Conservation (phyloP, 1,284 basidiomycete genomes). For the Xerocomus nothofagi region DNA sequence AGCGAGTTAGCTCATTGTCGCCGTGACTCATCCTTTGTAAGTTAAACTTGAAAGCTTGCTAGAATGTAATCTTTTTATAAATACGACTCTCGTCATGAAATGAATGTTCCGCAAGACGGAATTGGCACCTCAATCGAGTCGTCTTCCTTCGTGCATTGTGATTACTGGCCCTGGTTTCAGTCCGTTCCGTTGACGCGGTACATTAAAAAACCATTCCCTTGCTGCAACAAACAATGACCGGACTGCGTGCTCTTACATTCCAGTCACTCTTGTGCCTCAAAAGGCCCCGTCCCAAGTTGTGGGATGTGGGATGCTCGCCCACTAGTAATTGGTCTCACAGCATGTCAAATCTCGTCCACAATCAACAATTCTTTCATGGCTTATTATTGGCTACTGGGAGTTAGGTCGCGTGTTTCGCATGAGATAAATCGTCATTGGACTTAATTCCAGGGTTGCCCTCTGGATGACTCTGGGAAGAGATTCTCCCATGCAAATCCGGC, state of each 20-base stretch:
- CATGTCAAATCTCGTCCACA: constrained; percentile 23
- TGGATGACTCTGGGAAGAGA: constrained; percentile 5
- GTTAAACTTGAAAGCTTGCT: not conserved
- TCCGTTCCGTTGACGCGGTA: constrained; percentile 1
- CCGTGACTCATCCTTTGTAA: constrained; percentile 24
- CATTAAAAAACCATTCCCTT: constrained; percentile 1
- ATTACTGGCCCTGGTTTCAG: constrained; percentile 17
- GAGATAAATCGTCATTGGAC: constrained; percentile 13
- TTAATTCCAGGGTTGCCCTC: constrained; percentile 4
- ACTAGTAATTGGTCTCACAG: constrained; percentile 27
- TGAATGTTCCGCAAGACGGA: constrained; percentile 5
- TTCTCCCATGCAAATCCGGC: constrained; percentile 33
- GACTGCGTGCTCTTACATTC: not conserved
- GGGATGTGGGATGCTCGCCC: constrained; percentile 3
- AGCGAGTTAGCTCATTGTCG: constrained; percentile 10
- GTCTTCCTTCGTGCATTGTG: not conserved
- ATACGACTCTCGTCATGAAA: constrained; percentile 4
- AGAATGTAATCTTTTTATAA: not conserved
- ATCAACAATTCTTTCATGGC: constrained; percentile 17
- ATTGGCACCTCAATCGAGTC: not conserved
- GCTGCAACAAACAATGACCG: constrained; percentile 1
- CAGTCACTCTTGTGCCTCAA: constrained; percentile 1
- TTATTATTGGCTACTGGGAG: constrained; percentile 17
- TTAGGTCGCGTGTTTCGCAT: constrained; percentile 22
- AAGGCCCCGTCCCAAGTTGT: not conserved